Percentiles rank a stretch among this genome's conserved stretches.
Conservation (phyloP, 2,329 filamentous ascomycete species). For the Reticulascus tulasneorum region DNA sequence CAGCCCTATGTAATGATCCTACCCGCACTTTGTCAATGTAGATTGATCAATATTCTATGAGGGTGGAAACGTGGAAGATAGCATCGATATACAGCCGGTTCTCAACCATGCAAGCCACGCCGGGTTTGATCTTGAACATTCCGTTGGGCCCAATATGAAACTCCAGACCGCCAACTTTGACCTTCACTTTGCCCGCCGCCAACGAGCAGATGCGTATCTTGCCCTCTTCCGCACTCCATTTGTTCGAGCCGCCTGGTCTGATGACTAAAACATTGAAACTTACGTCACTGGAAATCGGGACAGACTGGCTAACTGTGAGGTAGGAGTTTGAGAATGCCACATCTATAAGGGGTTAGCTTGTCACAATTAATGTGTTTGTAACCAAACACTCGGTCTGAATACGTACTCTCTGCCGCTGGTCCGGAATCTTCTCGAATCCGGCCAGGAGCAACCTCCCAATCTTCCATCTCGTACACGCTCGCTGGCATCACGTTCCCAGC, state of each 20-base stretch:
- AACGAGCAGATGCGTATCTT: conserved; percentile 36
- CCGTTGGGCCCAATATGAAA: conserved; percentile 41
- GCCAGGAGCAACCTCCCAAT: conserved; percentile 43
- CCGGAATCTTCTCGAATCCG: conserved; percentile 25
- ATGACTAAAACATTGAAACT: conserved; percentile 36
- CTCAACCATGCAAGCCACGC: conserved; percentile 30
- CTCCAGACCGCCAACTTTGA: conserved; percentile 29
- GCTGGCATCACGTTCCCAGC: neutral
- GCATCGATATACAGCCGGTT: conserved; percentile 43
- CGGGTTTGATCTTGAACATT: conserved; percentile 37
- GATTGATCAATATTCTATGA: conserved; percentile 17
- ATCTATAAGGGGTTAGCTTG: conserved; percentile 24
- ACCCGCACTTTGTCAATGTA: too few relatives aligned
- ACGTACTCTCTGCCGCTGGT: conserved; percentile 29
- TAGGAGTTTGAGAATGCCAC: conserved; percentile 41
- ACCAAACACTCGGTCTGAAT: too few relatives aligned
- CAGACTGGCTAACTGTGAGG: conserved; percentile 29
- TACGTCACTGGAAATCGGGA: conserved; percentile 32
- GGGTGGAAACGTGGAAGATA: conserved; percentile 35
- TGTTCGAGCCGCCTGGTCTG: conserved; percentile 31
- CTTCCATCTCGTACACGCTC: conserved; percentile 31
- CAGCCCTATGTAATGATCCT: too few relatives aligned
- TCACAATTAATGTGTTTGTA: too few relatives aligned
- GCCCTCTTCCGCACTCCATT: conserved; percentile 23
- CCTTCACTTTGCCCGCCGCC: conserved; percentile 34